Evolutionary conservation across 2,329 filamentous ascomycete species (phyloP).

Genomic region (Beauveria varroae): DNA sequence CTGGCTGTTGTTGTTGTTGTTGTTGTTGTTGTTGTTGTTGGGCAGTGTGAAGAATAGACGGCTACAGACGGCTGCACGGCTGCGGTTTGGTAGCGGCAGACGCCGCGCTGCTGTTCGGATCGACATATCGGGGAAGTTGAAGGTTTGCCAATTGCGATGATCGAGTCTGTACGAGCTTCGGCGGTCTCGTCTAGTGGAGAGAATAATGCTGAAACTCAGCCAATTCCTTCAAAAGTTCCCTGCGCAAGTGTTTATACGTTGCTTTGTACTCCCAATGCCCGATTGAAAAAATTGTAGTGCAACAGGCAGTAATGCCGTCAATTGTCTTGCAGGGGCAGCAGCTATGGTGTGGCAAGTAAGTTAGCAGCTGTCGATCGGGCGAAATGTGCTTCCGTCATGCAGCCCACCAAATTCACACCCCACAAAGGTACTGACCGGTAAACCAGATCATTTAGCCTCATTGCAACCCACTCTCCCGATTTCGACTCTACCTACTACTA

Average conservation of each 20-base stretch:
- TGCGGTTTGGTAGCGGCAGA: not conserved
- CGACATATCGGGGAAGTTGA: not conserved
- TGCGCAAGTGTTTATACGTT: not conserved
- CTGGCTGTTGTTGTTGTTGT: conserved; percentile 37
- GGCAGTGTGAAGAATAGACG: conserved; percentile 34
- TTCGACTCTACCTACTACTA: not conserved
- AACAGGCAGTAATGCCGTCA: too few species aligned
- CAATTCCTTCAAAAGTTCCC: not conserved
- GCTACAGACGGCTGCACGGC: conserved; percentile 15
- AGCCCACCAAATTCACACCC: conserved; percentile 5
- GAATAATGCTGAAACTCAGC: not conserved
- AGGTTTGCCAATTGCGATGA: not conserved
- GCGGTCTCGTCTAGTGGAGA: not conserved
- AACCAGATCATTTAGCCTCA: not conserved
- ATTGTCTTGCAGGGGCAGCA: not conserved
- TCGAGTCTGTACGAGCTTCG: not conserved
- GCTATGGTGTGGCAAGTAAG: not conserved
- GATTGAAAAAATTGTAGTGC: not conserved
- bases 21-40: conserved; percentile 18
- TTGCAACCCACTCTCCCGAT: not conserved
- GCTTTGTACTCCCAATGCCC: not conserved
- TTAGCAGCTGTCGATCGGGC: not conserved
- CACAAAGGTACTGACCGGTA: not conserved
- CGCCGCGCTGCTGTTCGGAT: not conserved
- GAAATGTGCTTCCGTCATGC: conserved; percentile 5